Percentiles rank a stretch among this genome's conserved stretches.
Evolutionary conservation across 495 filamentous ascomycete species (phyloP).

Genomic region (Aspergillus nidulans): DNA sequence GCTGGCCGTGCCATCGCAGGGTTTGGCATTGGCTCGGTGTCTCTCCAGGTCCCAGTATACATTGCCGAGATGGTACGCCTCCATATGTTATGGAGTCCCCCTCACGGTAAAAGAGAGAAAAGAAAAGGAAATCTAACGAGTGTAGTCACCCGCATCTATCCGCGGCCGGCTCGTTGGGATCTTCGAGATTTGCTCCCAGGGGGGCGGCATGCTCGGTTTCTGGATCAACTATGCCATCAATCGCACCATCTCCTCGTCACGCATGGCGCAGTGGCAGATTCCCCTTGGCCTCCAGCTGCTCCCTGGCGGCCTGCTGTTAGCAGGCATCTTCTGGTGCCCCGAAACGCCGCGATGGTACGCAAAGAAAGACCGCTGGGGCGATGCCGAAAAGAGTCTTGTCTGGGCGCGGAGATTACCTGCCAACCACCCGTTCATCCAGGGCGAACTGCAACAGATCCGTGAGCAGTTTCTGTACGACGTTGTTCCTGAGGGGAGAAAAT

Average conservation of each 20-base stretch:
- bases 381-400: slow-evolving; percentile 53
- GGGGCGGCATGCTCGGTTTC: slow-evolving; percentile 60
- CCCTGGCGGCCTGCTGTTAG: slow-evolving; percentile 34
- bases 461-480: slow-evolving; percentile 29
- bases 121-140: no score
- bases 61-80: slow-evolving; percentile 50
- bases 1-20: slow-evolving; percentile 61
- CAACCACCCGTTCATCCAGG: slow-evolving; percentile 25
- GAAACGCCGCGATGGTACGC: slow-evolving; percentile 50
- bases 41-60: slow-evolving; percentile 67
- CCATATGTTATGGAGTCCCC: no score
- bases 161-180: slow-evolving; percentile 68
- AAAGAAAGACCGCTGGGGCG: slow-evolving; percentile 51
- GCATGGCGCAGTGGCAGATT: slow-evolving; percentile 37
- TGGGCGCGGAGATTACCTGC: slow-evolving; percentile 33
- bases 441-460: slow-evolving; percentile 26
- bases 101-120: no score
- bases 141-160: slow-evolving; percentile 63
- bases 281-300: slow-evolving; percentile 43
- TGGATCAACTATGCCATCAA: slow-evolving; percentile 56
- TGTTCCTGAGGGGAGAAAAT: slow-evolving; percentile 41
- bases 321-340: slow-evolving; percentile 33
- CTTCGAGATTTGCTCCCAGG: slow-evolving; percentile 62
- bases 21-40: slow-evolving; percentile 66
- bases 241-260: slow-evolving; percentile 19